phyloP scores from a whole-genome alignment of 805 yeast genomes.

The Candida nanaspora region DNA sequence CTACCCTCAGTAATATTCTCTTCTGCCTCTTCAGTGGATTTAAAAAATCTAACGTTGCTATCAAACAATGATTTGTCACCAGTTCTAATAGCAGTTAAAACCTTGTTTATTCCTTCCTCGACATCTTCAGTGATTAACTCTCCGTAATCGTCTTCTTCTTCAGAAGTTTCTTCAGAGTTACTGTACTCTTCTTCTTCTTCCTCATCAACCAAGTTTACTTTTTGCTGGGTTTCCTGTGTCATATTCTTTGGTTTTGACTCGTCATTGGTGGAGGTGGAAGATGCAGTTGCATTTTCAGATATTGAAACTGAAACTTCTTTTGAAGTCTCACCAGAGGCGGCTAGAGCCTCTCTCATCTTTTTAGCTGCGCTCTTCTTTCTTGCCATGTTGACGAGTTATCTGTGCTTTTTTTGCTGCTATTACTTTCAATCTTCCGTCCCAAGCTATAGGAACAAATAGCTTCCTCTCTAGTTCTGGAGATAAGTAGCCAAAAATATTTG shows the following conservation, averaged over 20 bases:
- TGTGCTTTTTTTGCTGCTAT: neutral
- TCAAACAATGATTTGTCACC: conserved; percentile 64
- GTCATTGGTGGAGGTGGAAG: conserved; percentile 19
- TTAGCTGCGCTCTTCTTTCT: conserved; percentile 84
- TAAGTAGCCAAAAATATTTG: too few relatives aligned
- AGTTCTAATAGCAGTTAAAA: conserved; percentile 59
- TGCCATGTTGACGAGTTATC: conserved; percentile 41
- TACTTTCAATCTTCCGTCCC: too few relatives aligned
- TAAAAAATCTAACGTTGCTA: conserved; percentile 63
- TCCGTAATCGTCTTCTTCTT: conserved; percentile 89
- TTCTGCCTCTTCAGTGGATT: conserved; percentile 54
- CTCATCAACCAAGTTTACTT: neutral
- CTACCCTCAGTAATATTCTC: conserved; percentile 19
- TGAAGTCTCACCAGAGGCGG: conserved; percentile 15
- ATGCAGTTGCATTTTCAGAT: conserved; percentile 16
- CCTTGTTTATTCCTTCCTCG: conserved; percentile 69
- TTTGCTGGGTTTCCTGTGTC: neutral
- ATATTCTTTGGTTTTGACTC: neutral
- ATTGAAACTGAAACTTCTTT: conserved; percentile 2
- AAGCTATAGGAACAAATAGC: too few relatives aligned
- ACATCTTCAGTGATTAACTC: conserved; percentile 82
- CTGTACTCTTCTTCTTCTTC: conserved; percentile 23
- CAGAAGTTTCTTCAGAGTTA: conserved; percentile 43
- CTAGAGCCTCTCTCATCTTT: conserved; percentile 56
- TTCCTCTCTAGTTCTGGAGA: too few relatives aligned